phyloP scores from a whole-genome alignment of 1,284 basidiomycete species.

The Ustilago nuda region DNA sequence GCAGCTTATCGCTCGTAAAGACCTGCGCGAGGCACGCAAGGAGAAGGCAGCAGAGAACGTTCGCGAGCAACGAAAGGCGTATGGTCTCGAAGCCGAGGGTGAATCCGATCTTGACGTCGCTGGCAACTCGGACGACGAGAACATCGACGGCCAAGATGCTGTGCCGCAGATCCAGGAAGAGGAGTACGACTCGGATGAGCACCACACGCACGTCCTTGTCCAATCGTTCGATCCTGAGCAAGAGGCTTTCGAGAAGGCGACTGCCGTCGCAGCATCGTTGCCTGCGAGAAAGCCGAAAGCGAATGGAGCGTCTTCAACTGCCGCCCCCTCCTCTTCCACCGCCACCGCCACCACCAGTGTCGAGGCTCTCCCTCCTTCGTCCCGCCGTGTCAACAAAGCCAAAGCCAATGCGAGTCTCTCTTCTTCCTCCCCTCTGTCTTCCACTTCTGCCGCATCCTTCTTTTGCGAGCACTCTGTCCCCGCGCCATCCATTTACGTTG shows the following conservation, averaged over 20 bases:
- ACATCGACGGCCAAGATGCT: conserved; percentile 26
- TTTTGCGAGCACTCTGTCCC: background rate
- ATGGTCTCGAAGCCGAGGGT: conserved; percentile 53
- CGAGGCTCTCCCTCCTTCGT: conserved; percentile 55
- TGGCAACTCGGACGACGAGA: conserved; percentile 21
- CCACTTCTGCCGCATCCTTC: background rate
- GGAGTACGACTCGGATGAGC: conserved; percentile 50
- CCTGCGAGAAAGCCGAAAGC: conserved; percentile 21
- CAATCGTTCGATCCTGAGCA: conserved; percentile 52
- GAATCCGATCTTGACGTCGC: conserved; percentile 50
- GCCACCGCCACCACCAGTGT: conserved; percentile 37
- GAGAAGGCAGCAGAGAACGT: conserved; percentile 64
- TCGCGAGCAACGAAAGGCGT: conserved; percentile 53
- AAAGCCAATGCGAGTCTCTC: conserved; percentile 60
- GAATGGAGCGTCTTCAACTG: conserved; percentile 35
- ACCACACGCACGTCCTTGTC: conserved; percentile 53
- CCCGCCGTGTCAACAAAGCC: conserved; percentile 54
- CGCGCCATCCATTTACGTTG: background rate
- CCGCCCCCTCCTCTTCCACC: conserved; percentile 15
- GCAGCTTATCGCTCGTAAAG: conserved; percentile 40
- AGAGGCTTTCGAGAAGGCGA: conserved; percentile 42
- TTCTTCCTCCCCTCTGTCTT: conserved; percentile 11
- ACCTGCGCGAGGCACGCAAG: conserved; percentile 51
- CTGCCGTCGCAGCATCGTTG: conserved; percentile 6
- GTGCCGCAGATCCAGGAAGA: conserved; percentile 34